phyloP scores from a whole-genome alignment of 2,329 filamentous ascomycete genomes.

The Fusarium camptoceras region DNA sequence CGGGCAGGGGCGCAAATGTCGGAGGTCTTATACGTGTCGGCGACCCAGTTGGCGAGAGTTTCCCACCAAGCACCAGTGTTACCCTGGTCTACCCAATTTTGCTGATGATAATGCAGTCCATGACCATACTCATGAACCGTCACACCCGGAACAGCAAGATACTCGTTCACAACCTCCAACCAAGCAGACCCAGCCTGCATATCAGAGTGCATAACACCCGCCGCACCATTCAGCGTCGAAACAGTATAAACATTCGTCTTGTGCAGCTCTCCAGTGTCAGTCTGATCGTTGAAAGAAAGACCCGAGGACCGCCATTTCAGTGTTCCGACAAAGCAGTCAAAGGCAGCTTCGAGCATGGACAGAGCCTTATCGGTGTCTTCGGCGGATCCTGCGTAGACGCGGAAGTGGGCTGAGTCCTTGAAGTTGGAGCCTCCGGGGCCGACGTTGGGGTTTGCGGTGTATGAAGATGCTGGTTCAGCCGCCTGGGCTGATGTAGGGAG shows the following conservation, averaged over 20 bases:
- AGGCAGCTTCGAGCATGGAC: constrained; percentile 59
- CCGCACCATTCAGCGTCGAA: constrained; percentile 51
- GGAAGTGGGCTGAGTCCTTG: constrained; percentile 55
- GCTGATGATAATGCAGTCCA: constrained; percentile 59
- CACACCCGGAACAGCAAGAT: constrained; percentile 54
- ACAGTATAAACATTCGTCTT: constrained; percentile 62
- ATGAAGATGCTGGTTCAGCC: constrained; percentile 39
- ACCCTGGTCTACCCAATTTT: constrained; percentile 58
- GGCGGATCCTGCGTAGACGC: constrained; percentile 50
- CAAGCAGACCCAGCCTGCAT: constrained; percentile 54
- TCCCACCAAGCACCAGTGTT: constrained; percentile 65
- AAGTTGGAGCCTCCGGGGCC: constrained; percentile 50
- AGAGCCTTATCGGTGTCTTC: constrained; percentile 47
- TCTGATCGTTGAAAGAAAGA: constrained; percentile 51
- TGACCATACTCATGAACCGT: constrained; percentile 64
- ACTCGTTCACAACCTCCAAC: constrained; percentile 57
- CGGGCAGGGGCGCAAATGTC: constrained; percentile 56
- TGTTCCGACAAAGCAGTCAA: constrained; percentile 54
- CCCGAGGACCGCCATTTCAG: constrained; percentile 56
- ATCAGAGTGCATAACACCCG: constrained; percentile 59
- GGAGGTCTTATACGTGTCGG: constrained; percentile 61
- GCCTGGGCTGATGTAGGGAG: constrained; percentile 9
- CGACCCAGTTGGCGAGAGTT: constrained; percentile 62
- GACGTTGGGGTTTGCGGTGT: constrained; percentile 48
- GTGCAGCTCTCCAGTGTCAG: constrained; percentile 54